phyloP scores from a whole-genome alignment of 495 filamentous ascomycete genomes.

The Aspergillus mulundensis region DNA sequence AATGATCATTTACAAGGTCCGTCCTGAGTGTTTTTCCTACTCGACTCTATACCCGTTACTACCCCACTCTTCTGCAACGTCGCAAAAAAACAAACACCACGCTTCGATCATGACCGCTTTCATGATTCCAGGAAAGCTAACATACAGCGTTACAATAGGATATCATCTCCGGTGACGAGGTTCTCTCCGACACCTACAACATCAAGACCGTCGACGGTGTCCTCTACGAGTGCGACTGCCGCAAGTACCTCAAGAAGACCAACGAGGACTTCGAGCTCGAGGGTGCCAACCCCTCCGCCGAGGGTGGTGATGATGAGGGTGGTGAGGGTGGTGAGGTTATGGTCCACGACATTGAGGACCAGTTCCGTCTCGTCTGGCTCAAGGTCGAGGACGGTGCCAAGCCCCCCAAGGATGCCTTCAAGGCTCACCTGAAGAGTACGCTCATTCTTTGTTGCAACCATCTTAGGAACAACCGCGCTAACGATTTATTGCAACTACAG shows the following conservation, averaged over 20 bases:
- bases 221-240: conserved; percentile 85
- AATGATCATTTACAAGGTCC: conserved; percentile 90
- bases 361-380: conserved; percentile 79
- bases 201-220: conserved; percentile 69
- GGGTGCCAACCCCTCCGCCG: conserved; percentile 95
- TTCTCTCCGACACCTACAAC: conserved; percentile 90
- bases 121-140: conserved; percentile 11
- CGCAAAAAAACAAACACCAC: conserved; percentile 5
- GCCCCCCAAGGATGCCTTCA: conserved; percentile 72
- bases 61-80: conserved; percentile 4
- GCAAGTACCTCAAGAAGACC: conserved; percentile 72
- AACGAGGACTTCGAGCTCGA: conserved; percentile 78
- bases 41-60: not conserved
- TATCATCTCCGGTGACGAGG: conserved; percentile 83
- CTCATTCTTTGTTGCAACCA: not conserved
- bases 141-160: conserved; percentile 53
- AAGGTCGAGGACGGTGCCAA: conserved; percentile 58
- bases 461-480: not conserved
- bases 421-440: conserved; percentile 70
- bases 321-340: conserved; percentile 41
- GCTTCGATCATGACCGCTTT: not conserved
- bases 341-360: conserved; percentile 93
- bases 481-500: conserved; percentile 35
- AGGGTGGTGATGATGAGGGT: conserved; percentile 82
- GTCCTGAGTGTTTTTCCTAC: conserved; percentile 17